Conservation (phyloP, 2,329 filamentous ascomycete species). For the Fusarium metavorans region DNA sequence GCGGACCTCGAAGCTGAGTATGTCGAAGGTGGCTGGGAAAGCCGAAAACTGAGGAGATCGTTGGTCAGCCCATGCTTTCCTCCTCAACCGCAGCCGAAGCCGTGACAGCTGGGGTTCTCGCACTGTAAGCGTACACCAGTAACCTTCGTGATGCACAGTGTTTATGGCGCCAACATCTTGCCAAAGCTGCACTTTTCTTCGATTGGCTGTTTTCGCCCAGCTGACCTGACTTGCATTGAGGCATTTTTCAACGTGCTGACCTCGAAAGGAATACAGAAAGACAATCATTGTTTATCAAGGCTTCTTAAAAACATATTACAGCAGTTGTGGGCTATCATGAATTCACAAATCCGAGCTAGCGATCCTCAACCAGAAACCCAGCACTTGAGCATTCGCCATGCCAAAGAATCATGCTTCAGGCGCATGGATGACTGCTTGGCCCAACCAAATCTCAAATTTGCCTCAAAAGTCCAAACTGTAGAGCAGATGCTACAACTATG, state of each 20-base stretch:
- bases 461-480: not conserved
- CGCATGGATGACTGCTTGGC: not conserved
- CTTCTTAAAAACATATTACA: not conserved
- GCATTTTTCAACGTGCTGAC: not conserved
- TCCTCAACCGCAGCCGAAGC: not conserved
- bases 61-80: not conserved
- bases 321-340: not conserved
- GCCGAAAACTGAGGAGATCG: not conserved
- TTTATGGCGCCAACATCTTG: not conserved
- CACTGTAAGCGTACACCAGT: not conserved
- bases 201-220: not conserved
- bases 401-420: not conserved
- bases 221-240: not conserved
- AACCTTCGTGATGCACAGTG: not conserved
- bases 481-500: not conserved
- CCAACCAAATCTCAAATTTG: not conserved
- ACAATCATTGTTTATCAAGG: not conserved
- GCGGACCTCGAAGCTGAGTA: not conserved
- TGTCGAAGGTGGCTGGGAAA: not conserved
- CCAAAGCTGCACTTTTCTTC: not conserved
- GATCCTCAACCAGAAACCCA: not conserved
- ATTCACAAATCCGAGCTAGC: not conserved
- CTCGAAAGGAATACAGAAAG: not conserved
- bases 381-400: not conserved
- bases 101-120: not conserved